These are phyloP conservation scores for Plectosphaerella sp. DNA, from an alignment of 2,329 filamentous ascomycete species.

Conservation along the genomic window DNA sequence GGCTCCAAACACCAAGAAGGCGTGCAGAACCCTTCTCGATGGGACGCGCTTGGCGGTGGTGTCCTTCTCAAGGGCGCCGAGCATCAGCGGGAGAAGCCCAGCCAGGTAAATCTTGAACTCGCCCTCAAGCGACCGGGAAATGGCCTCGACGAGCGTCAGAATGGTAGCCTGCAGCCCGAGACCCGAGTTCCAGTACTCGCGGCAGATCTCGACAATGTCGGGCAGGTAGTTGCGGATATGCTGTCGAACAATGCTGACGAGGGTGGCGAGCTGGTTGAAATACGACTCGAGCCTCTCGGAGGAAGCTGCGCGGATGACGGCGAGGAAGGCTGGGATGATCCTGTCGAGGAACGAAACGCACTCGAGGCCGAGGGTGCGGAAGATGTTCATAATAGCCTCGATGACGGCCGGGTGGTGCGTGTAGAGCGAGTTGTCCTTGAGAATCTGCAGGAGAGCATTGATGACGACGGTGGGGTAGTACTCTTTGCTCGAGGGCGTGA, in stretches of 20 bases:
- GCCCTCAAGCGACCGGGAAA: slow-evolving; percentile 87
- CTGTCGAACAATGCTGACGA: slow-evolving; percentile 93
- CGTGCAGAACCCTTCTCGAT: slow-evolving; percentile 87
- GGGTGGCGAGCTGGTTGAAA: slow-evolving; percentile 90
- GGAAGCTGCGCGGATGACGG: slow-evolving; percentile 80
- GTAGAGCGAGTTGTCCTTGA: slow-evolving; percentile 84
- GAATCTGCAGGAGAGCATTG: slow-evolving; percentile 85
- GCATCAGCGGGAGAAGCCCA: slow-evolving; percentile 84
- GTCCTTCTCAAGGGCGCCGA: slow-evolving; percentile 88
- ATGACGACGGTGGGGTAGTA: slow-evolving; percentile 99
- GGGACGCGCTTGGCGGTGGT: slow-evolving; percentile 68
- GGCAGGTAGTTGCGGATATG: slow-evolving; percentile 90
- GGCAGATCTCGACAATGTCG: slow-evolving; percentile 78
- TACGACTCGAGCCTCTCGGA: slow-evolving; percentile 83
- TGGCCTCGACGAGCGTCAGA: slow-evolving; percentile 85
- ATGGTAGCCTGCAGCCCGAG: slow-evolving; percentile 86
- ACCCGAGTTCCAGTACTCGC: slow-evolving; percentile 84
- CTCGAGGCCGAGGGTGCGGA: slow-evolving; percentile 91
- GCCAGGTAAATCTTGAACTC: slow-evolving; percentile 98
- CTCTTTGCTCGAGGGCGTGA: slow-evolving; percentile 95
- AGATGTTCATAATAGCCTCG: slow-evolving; percentile 98
- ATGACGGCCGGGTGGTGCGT: slow-evolving; percentile 93
- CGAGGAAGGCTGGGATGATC: slow-evolving; percentile 90
- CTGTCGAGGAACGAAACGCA: slow-evolving; percentile 92
- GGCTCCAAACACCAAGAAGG: slow-evolving; percentile 91